Percentiles rank a stretch among this genome's conserved stretches.
Evolutionary conservation across 176 grass and related monocot genomes (phyloP).

Genomic region (Triticum timopheevii): DNA sequence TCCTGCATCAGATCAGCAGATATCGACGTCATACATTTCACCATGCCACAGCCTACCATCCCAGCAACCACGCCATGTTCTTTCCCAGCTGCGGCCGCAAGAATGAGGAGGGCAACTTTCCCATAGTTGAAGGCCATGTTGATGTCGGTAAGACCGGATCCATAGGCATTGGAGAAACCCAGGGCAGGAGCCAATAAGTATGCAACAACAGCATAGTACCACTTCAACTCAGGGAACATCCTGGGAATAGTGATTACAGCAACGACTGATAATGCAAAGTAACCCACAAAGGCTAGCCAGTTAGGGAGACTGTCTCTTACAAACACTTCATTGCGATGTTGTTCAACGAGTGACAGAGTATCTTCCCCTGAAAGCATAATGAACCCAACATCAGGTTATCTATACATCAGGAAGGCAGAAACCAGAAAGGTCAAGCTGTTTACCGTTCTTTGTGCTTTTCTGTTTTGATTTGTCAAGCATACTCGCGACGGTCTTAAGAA

Average conservation of each 20-base stretch:
- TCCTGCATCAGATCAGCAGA: slow-evolving; percentile 98
- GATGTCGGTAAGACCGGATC: slow-evolving; percentile 91
- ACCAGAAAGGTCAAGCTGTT: neutral
- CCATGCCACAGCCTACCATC: slow-evolving; percentile 84
- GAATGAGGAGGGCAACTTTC: slow-evolving; percentile 83
- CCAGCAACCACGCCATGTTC: slow-evolving; percentile 83
- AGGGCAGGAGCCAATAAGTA: slow-evolving; percentile 83
- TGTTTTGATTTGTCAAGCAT: slow-evolving; percentile 48
- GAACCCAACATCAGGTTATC: slow-evolving; percentile 8
- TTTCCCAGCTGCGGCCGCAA: slow-evolving; percentile 75
- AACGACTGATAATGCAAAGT: slow-evolving; percentile 45
- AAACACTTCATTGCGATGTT: slow-evolving; percentile 76
- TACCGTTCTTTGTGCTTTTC: slow-evolving; percentile 76
- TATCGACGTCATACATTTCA: slow-evolving; percentile 85
- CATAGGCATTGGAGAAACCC: slow-evolving; percentile 96
- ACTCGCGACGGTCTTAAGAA: slow-evolving; percentile 45
- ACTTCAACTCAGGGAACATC: slow-evolving; percentile 90
- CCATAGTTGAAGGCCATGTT: slow-evolving; percentile 99
- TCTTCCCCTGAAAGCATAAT: slow-evolving; percentile 61
- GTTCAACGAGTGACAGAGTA: slow-evolving; percentile 34
- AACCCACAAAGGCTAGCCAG: slow-evolving; percentile 70
- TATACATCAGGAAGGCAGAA: neutral
- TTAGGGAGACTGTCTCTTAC: slow-evolving; percentile 59
- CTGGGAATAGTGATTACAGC: slow-evolving; percentile 64
- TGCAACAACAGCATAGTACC: slow-evolving; percentile 86